Evolutionary conservation across 176 grass and related monocot species (phyloP).

Genomic region (Microstegium vimineum): DNA sequence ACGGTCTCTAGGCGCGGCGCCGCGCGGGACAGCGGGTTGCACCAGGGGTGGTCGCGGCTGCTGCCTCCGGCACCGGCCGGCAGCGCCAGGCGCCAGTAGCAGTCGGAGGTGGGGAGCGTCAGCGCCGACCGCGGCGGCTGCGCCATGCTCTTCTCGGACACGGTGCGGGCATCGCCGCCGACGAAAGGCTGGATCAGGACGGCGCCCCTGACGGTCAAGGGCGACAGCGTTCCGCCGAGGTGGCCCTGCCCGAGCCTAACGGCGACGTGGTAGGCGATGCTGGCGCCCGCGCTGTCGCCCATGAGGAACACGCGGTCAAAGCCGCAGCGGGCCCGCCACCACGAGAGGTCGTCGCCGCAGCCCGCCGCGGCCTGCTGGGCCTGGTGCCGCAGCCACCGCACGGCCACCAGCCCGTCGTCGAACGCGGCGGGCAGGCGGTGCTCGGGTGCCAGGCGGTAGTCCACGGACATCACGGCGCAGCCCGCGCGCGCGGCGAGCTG

Average conservation of each 20-base stretch:
- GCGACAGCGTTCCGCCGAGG: not conserved
- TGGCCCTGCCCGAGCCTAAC: conserved; percentile 26
- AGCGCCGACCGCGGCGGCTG: too few species aligned
- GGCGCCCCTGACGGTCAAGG: not conserved
- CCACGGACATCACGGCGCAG: conserved; percentile 68
- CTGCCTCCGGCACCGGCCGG: conserved; percentile 34
- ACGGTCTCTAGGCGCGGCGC: conserved; percentile 39
- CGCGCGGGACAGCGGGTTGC: conserved; percentile 58
- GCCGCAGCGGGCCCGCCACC: conserved; percentile 54
- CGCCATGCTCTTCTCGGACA: too few species aligned
- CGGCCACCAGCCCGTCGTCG: conserved; percentile 59
- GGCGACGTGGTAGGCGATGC: conserved; percentile 74
- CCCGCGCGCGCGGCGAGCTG: conserved; percentile 35
- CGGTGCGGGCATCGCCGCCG: not conserved
- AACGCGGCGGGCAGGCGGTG: conserved; percentile 60
- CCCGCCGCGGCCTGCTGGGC: too few species aligned
- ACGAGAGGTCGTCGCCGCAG: conserved; percentile 43
- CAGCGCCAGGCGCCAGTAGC: conserved; percentile 61
- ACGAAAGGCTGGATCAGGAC: not conserved
- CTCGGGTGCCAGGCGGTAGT: conserved; percentile 90
- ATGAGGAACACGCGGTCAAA: conserved; percentile 76
- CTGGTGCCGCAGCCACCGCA: conserved; percentile 74
- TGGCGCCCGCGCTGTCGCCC: conserved; percentile 88
- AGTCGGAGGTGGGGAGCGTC: too few species aligned
- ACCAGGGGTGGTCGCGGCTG: conserved; percentile 72